Evolutionary conservation across 2,329 filamentous ascomycete genomes (phyloP), one percentile per base, ranked within the genome.

Genomic region (Fusarium denticulatum): DNA sequence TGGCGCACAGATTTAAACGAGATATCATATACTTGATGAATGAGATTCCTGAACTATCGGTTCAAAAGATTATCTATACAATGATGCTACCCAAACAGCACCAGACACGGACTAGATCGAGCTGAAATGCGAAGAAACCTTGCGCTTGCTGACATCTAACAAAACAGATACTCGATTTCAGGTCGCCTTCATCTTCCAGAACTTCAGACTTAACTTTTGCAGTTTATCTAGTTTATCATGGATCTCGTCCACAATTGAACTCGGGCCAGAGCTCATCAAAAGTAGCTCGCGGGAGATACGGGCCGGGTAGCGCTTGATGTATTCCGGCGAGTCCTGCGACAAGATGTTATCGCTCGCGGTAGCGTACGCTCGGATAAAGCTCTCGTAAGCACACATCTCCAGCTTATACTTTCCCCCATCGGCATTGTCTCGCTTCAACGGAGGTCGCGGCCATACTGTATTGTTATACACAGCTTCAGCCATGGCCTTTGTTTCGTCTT

Each of bases 361-460:
- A 22, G 15, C 1, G 11, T 67, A 67, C 6, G 63, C 45, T 5
- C 2, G 3, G 14, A 7, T 24, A 24, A 67, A 67, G 15, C 9
- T 11, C 22, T 16, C 1, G 37, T 28, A 60, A n/a, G 36, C 22
- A 30, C 11, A 2, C 7, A 7, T 7, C 16, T 18, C 13, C 18
- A 18, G 26, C 6, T 1, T 3, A 2, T 7, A 20, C 10, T 30
- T 15, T 11, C 30, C 20, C 10, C 10, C 20, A 53, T 9, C 9
- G n/a, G 6, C n/a, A 0, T 26, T 6, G n/a, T 36, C 18, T 20
- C 49, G 30, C 3, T 10, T 15, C 18, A 6, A 16, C 5, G 39
- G 15, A 26, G 58, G 59, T 28, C 67, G 64, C 43, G 75, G 75
- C 74, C 64, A 76, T 36, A 47, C 18, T 11, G 67, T 57, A 22